Evolutionary conservation across 495 filamentous ascomycete species (phyloP).

Genomic region (Penicillium pancosmium): DNA sequence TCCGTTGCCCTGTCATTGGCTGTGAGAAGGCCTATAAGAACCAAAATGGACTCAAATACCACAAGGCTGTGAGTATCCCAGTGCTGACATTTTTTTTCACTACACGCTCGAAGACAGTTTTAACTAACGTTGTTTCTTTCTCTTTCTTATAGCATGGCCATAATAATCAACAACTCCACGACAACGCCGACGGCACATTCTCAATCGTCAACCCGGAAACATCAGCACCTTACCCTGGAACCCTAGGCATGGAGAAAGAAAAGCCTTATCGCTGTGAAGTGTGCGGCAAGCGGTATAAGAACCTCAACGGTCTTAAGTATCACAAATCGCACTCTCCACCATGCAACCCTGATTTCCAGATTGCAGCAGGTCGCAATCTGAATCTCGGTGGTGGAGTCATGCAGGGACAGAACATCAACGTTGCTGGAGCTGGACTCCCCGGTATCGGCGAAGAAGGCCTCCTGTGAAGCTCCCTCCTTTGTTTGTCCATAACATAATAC

Average conservation of each 20-base stretch:
- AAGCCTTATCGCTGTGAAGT: slow-evolving; percentile 97
- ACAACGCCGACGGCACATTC: slow-evolving; percentile 94
- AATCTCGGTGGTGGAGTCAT: slow-evolving; percentile 50
- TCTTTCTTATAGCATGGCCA: slow-evolving; percentile 73
- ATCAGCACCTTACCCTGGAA: slow-evolving; percentile 89
- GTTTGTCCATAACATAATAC: slow-evolving; percentile 29
- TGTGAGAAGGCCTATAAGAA: slow-evolving; percentile 99
- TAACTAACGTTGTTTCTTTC: slow-evolving; percentile 12
- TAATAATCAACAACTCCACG: slow-evolving; percentile 91
- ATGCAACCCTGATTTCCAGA: slow-evolving; percentile 59
- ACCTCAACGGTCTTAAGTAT: slow-evolving; percentile 94
- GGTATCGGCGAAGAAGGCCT: slow-evolving; percentile 56
- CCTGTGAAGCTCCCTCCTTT: slow-evolving; percentile 31
- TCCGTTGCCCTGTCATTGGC: slow-evolving; percentile 95
- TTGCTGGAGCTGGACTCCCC: slow-evolving; percentile 54
- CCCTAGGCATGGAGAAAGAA: slow-evolving; percentile 98
- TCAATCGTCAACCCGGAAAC: slow-evolving; percentile 98
- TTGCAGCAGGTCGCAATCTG: slow-evolving; percentile 44
- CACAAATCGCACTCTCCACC: slow-evolving; percentile 84
- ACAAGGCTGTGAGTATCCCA: slow-evolving; percentile 61
- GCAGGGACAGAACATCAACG: slow-evolving; percentile 55
- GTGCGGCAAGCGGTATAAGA: slow-evolving; percentile 99
- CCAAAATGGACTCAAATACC: slow-evolving; percentile 94
- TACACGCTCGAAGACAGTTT: not conserved
- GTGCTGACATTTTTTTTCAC: not conserved